Evolutionary conservation across 78 protist genomes (phyloP), one percentile per base, ranked within the genome.

Genomic region (Dictyostelium citrinum): DNA sequence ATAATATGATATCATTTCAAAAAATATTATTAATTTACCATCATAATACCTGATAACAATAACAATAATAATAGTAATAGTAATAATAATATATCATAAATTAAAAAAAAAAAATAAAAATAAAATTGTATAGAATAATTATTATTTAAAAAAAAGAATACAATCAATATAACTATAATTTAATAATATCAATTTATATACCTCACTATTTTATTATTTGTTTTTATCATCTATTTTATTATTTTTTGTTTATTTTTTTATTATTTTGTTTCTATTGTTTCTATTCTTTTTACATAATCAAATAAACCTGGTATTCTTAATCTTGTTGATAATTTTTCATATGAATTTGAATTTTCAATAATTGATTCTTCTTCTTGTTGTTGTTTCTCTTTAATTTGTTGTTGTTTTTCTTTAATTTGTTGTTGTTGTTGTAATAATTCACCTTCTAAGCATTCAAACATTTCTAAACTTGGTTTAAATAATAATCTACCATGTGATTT

Each of bases 221-320:
- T 4, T 39, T 39, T 2, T 39, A 39, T 39, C 4, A 39, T 39
- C 4, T 39, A 77, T 20, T 39, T 12, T 27, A 77, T 46, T 14
- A 1, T 11, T 78, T n/a, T 22, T 16, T 22, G 1, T 61, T 61
- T 61, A 24, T 10, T 24, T 24, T 24, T 24, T n/a, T 61, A n/a
- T 68, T 70, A 17, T 7, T 29, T 72, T 35, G 79, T 84, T 51
- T 84, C 91, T 0, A 29, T 11, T 9, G 37, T 33, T 84, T 82
- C 80, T 31, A 84, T 74, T 37, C 43, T 84, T 72, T 84, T 84
- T 14, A 84, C 60, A 55, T 29, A 74, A 43, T 84, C 91, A 14
- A 74, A 74, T 72, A 84, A 37, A 33, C 91, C 91, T 17, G 91
- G 91, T 51, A 74, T 55, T 43, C 64, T 70, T 31, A 71, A 64